These are phyloP conservation scores for Hapsidospora chrysogenum DNA, from an alignment of 495 filamentous ascomycete species.

Conservation along the genomic window DNA sequence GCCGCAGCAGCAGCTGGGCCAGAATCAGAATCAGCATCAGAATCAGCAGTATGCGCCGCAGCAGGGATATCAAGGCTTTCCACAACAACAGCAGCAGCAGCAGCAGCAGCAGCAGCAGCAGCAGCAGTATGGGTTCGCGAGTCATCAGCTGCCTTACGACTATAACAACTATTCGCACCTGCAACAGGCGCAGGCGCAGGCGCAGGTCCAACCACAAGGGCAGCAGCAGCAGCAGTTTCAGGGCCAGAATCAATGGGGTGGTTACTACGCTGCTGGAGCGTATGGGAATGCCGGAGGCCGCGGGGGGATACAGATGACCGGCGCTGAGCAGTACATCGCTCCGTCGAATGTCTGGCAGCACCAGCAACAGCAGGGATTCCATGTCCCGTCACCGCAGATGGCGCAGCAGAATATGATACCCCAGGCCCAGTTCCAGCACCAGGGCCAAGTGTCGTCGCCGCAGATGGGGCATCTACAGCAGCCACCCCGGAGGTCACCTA, in stretches of 20 bases:
- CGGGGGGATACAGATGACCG: neutral
- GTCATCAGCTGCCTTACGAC: neutral
- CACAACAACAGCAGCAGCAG: neutral
- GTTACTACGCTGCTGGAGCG: neutral
- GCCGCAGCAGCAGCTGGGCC: neutral
- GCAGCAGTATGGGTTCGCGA: neutral
- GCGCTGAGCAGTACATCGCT: neutral
- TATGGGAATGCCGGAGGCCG: neutral
- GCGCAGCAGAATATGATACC: conserved; percentile 1
- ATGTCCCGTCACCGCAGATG: conserved; percentile 1
- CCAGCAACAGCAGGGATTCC: conserved; percentile 1
- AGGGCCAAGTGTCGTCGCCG: conserved; percentile 5
- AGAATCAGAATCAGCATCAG: neutral
- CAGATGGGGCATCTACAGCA: conserved; percentile 9
- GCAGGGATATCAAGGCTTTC: neutral
- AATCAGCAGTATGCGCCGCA: conserved; percentile 1
- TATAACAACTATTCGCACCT: neutral
- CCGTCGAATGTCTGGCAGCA: conserved; percentile 1
- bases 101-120: conserved; percentile 2
- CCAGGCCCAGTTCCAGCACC: conserved; percentile 2
- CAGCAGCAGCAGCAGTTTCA: neutral
- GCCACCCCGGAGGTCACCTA: conserved; percentile 3
- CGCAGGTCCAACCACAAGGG: neutral
- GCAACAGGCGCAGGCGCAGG: neutral
- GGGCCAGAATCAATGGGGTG: neutral